A percentile compares a stretch with the other conserved stretches of the same genome.
Evolutionary conservation across 169 alveolate genomes (phyloP).

Genomic region (Miamiensis avidus): DNA sequence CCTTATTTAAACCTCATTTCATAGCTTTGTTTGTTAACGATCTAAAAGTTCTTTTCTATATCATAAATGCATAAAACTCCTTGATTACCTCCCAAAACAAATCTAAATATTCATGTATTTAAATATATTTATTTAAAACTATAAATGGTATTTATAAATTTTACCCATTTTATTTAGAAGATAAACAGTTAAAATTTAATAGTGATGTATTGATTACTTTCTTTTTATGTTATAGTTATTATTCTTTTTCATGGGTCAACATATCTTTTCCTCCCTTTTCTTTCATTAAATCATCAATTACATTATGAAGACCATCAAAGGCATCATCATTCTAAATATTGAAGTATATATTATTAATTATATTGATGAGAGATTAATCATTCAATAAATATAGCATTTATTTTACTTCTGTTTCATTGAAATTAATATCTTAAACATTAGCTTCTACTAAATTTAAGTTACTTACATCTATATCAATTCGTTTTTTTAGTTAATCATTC

Average conservation of each 20-base stretch:
- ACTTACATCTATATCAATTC: constrained; percentile 36
- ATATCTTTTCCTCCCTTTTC: constrained; percentile 25
- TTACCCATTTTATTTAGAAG: background rate
- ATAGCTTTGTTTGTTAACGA: constrained; percentile 36
- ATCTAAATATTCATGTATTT: constrained; percentile 1
- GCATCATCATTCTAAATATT: constrained; percentile 15
- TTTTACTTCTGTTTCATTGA: constrained; percentile 35
- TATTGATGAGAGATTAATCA: background rate
- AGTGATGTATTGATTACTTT: background rate
- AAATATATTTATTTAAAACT: background rate
- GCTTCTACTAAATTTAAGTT: constrained; percentile 50
- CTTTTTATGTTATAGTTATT: constrained; percentile 13
- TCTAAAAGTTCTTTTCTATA: constrained; percentile 36
- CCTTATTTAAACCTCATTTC: constrained; percentile 31
- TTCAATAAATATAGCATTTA: too few relatives aligned
- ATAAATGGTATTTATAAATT: background rate
- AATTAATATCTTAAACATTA: constrained; percentile 32
- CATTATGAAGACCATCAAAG: constrained; percentile 32
- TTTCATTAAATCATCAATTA: constrained; percentile 34
- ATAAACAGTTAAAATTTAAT: background rate
- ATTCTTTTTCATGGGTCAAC: constrained; percentile 10
- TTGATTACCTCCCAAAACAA: constrained; percentile 40
- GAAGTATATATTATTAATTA: too few relatives aligned
- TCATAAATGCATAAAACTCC: constrained; percentile 37
- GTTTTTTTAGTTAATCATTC: constrained; percentile 41